A percentile compares a stretch with the other conserved stretches of the same genome.
phyloP scores from a whole-genome alignment of 805 yeast genomes.

The Metschnikowia santaceciliae region DNA sequence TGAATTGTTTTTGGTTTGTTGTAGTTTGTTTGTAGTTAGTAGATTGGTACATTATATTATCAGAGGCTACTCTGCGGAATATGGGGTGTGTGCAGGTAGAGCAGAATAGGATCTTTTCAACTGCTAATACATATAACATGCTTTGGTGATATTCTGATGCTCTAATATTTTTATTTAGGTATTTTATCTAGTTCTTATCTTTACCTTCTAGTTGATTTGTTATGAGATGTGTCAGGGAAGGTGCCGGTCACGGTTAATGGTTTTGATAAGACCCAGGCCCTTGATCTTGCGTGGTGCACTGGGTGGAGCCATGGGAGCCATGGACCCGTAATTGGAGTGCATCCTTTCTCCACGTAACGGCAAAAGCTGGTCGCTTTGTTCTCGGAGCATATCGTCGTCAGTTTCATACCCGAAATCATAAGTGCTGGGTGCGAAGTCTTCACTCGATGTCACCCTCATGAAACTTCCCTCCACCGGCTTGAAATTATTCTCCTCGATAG shows the following conservation, averaged over 20 bases:
- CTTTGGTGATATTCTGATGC: no score
- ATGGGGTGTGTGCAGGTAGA: not conserved
- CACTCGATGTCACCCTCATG: conserved; percentile 36
- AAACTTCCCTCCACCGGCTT: conserved; percentile 25
- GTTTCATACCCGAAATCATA: conserved; percentile 42
- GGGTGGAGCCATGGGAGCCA: conserved; percentile 12
- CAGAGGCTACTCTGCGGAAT: not conserved
- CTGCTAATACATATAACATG: no score
- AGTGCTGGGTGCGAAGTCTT: conserved; percentile 17
- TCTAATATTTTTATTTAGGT: no score
- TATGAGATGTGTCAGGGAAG: conserved; percentile 12
- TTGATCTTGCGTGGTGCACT: conserved; percentile 27
- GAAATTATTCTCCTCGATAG: conserved; percentile 6
- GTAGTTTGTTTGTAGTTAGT: no score
- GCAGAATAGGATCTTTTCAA: not conserved
- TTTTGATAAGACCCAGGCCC: conserved; percentile 17
- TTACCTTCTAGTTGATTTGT: no score
- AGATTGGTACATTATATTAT: not conserved
- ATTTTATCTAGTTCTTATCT: not conserved
- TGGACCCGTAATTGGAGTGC: conserved; percentile 8
- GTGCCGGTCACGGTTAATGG: conserved; percentile 21
- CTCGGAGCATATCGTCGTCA: conserved; percentile 33
- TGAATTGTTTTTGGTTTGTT: no score
- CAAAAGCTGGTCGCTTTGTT: conserved; percentile 30
- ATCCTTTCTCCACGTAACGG: conserved; percentile 20